A percentile compares a stretch with the other conserved stretches of the same genome.
Conservation (phyloP, 805 yeast genomes). For the Priceomyces castillae region DNA sequence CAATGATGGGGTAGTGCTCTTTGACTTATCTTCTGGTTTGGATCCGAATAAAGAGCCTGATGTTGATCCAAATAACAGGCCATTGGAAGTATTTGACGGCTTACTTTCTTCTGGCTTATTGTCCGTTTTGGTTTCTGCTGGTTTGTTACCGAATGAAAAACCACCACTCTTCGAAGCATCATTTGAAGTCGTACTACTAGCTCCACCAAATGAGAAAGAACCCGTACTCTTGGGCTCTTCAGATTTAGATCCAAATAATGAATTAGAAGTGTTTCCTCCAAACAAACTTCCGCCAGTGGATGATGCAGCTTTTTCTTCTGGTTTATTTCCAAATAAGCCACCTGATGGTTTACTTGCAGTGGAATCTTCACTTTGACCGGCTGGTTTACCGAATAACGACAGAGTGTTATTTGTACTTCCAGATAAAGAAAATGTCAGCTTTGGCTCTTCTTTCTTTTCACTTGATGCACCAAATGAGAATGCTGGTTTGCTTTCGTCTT, state of each 20-base stretch:
- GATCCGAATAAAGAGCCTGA: conserved; percentile 16
- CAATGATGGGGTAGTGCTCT: conserved; percentile 11
- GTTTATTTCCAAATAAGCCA: conserved; percentile 14
- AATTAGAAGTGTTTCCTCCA: conserved; percentile 3
- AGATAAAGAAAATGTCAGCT: not conserved
- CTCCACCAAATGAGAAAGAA: conserved; percentile 9
- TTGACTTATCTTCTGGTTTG: conserved; percentile 8
- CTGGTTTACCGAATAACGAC: not conserved
- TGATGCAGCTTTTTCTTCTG: conserved; percentile 11
- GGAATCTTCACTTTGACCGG: conserved; percentile 8
- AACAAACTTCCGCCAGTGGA: not conserved
- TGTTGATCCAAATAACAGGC: conserved; percentile 1
- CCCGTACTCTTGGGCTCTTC: conserved; percentile 5
- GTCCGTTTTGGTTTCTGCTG: conserved; percentile 13
- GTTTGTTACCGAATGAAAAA: conserved; percentile 16
- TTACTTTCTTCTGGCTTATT: conserved; percentile 8
- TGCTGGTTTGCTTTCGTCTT: conserved; percentile 13
- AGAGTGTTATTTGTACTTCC: not conserved
- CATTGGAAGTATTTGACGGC: not conserved
- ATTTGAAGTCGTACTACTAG: not conserved
- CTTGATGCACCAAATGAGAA: conserved; percentile 13
- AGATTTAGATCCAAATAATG: conserved; percentile 15
- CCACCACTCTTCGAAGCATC: conserved; percentile 7
- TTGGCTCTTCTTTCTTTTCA: conserved; percentile 4
- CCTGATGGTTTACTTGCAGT: conserved; percentile 10